Evolutionary conservation across 768 basidiomycete genomes (phyloP), one percentile per base, ranked within the genome.

Genomic region (Fomitopsis serialis): DNA sequence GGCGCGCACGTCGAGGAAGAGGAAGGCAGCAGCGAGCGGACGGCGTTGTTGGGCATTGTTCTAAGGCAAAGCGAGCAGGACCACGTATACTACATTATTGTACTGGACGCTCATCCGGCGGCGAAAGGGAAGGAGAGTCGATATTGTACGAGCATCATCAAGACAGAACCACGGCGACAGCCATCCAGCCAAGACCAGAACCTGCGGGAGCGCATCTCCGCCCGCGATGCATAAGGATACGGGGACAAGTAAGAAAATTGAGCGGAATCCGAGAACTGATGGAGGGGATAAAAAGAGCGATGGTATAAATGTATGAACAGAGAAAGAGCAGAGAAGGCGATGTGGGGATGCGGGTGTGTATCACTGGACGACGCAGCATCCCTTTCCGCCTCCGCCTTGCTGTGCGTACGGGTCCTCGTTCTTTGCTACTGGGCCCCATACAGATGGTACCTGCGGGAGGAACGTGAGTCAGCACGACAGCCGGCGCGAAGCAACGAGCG

Each of bases 321-420:
- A 52, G 32, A 36, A 42, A 37, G 32, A 47, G 45, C 25, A 48
- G 10, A 52, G 23, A 37, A 17, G 37, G 23, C 27, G 45, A 27
- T 12, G 35, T 11, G 51, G 17, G 40, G 25, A 52, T 23, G 52
- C 54, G 50, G 35, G 55, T 37, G 49, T 32, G 29, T 53, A 42
- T 66, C 63, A 66, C 61, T 66, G 65, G 50, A 66, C 57, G 52
- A 61, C 57, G 48, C 65, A 66, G 59, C 65, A 66, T 23, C 65
- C 65, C 54, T 60, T 61, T 47, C 54, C 55, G 27, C 47, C 50
- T 42, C 55, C 58, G 50, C 62, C 78, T 64, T 85, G 89, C 48
- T 91, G 88, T 52, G 90, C 89, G 69, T 93, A 98, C 37, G 95
- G 95, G 67, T 98, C 94, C 69, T 95, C 90, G 61, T 81, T 82